Evolutionary conservation across 805 yeast species (phyloP).

Genomic region (Lipomyces spencermartinsiae): DNA sequence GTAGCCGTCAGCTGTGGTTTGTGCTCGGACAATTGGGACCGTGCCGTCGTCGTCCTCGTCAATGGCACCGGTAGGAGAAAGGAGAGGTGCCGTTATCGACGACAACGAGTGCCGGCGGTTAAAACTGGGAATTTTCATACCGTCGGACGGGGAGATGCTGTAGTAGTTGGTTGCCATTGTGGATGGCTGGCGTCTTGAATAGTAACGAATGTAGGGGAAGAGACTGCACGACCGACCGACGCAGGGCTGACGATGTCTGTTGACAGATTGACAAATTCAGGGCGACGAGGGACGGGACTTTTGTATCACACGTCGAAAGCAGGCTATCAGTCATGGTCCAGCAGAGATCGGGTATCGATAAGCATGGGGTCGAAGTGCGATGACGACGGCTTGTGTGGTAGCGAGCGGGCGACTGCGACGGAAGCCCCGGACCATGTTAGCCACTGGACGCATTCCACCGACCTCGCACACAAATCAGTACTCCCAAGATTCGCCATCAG

Average conservation of each 20-base stretch:
- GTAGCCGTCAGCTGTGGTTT: constrained; percentile 23
- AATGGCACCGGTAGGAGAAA: neutral
- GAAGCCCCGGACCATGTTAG: neutral
- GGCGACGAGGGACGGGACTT: neutral
- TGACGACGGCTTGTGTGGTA: neutral
- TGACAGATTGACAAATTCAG: neutral
- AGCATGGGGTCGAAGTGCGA: too few species aligned
- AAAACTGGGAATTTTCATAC: neutral
- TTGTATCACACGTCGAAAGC: neutral
- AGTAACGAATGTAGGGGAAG: neutral
- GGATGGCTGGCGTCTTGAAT: neutral
- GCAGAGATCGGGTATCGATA: too few species aligned
- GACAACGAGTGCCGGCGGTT: constrained; percentile 24
- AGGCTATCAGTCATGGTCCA: neutral
- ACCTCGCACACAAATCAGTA: neutral
- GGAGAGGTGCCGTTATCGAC: constrained; percentile 8
- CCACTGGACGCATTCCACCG: neutral
- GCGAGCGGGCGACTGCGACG: neutral
- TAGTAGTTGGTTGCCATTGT: constrained; percentile 15
- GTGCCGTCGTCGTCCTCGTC: constrained; percentile 18
- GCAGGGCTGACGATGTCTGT: neutral
- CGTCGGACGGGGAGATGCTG: constrained; percentile 22
- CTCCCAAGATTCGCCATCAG: neutral
- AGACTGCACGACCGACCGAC: neutral
- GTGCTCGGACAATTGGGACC: constrained; percentile 13